phyloP scores from a whole-genome alignment of 257 asterid genomes.

The Scutellaria minor region DNA sequence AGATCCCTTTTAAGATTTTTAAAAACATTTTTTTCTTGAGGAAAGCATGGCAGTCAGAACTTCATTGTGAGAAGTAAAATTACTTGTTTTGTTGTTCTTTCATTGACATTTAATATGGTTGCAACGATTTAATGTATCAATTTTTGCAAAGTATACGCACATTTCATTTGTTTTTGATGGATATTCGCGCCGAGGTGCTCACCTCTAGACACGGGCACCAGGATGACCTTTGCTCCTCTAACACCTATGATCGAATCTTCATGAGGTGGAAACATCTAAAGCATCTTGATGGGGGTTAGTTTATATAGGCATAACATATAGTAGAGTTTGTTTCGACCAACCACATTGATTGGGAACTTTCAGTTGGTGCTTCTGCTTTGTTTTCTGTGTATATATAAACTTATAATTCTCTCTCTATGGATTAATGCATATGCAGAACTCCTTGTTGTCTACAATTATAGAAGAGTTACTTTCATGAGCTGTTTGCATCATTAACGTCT shows the following conservation, averaged over 20 bases:
- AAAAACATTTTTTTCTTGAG: too few species aligned
- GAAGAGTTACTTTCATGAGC: not conserved
- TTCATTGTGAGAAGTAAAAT: too few species aligned
- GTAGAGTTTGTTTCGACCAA: not conserved
- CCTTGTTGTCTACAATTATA: not conserved
- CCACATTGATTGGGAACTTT: not conserved
- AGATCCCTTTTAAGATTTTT: too few species aligned
- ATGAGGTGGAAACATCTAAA: not conserved
- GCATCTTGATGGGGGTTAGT: slow-evolving; percentile 12
- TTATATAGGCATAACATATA: not conserved
- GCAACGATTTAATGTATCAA: too few species aligned
- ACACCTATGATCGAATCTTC: not conserved
- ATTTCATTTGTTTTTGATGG: too few species aligned
- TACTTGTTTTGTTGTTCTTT: too few species aligned
- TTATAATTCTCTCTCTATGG: slow-evolving; percentile 2
- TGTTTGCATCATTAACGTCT: slow-evolving; percentile 28
- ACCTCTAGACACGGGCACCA: too few species aligned
- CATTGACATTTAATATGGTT: too few species aligned
- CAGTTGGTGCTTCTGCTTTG: not conserved
- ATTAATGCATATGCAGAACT: slow-evolving; percentile 8
- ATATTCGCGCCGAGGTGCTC: too few species aligned
- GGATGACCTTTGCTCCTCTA: too few species aligned
- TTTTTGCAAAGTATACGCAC: too few species aligned
- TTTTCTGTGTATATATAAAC: not conserved
- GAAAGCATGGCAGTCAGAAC: too few species aligned